Evolutionary conservation across 768 basidiomycete genomes (phyloP).

Genomic region (Scleroderma citrinum): DNA sequence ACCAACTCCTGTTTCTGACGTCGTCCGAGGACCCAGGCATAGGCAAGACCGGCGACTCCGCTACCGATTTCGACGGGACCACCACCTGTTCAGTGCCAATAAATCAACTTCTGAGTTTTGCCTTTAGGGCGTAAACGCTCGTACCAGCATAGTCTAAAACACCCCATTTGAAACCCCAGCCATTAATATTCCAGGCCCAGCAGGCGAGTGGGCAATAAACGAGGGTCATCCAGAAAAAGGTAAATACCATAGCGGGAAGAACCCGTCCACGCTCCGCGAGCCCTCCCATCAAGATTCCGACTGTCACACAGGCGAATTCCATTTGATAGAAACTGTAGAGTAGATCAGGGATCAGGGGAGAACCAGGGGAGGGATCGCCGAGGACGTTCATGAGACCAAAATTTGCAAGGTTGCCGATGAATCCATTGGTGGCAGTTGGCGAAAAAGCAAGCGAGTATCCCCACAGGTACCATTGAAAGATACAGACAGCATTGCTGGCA

Average conservation of each 20-base stretch:
- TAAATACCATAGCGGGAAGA: conserved; percentile 73
- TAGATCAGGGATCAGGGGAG: conserved; percentile 73
- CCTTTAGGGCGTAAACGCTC: conserved; percentile 9
- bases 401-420: conserved; percentile 74
- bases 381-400: conserved; percentile 74
- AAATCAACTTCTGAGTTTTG: conserved; percentile 1
- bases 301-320: conserved; percentile 82
- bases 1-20: conserved; percentile 64
- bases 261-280: conserved; percentile 85
- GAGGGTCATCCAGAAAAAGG: conserved; percentile 80
- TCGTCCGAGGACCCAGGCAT: conserved; percentile 81
- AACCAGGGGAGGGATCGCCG: conserved; percentile 68
- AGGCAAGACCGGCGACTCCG: conserved; percentile 81
- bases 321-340: conserved; percentile 85
- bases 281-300: conserved; percentile 70
- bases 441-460: conserved; percentile 86
- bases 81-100: conserved; percentile 44
- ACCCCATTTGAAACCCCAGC: conserved; percentile 84
- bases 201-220: conserved; percentile 86
- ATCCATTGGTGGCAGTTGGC: conserved; percentile 64
- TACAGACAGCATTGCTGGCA: conserved; percentile 67
- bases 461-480: conserved; percentile 81
- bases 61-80: conserved; percentile 86
- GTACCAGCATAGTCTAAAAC: conserved; percentile 83
- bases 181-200: conserved; percentile 77